Evolutionary conservation across 2,329 filamentous ascomycete species (phyloP).

Genomic region (Scedosporium boydii): DNA sequence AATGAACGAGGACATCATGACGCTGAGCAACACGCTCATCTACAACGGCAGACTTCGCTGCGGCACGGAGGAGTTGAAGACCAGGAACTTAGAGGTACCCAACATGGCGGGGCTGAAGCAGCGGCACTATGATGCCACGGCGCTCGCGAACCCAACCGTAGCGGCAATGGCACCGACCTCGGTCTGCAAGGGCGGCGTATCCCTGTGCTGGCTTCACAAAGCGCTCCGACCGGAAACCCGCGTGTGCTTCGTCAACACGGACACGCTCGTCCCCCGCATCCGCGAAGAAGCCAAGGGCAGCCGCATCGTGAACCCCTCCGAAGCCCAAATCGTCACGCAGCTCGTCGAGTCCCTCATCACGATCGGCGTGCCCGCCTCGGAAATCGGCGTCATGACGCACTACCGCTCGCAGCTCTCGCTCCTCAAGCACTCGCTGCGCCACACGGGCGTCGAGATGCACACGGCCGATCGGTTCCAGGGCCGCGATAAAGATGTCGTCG

Average conservation of each 20-base stretch:
- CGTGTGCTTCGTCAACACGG: slow-evolving; percentile 85
- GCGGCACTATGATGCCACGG: slow-evolving; percentile 44
- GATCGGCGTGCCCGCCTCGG: slow-evolving; percentile 61
- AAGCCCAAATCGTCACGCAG: slow-evolving; percentile 68
- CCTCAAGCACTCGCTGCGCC: slow-evolving; percentile 62
- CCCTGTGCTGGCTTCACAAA: slow-evolving; percentile 67
- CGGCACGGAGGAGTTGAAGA: slow-evolving; percentile 67
- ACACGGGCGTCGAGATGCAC: slow-evolving; percentile 73
- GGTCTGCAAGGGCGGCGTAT: slow-evolving; percentile 23
- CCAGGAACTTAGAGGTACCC: slow-evolving; percentile 58
- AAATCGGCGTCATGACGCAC: slow-evolving; percentile 93
- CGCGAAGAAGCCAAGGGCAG: slow-evolving; percentile 71
- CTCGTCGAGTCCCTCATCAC: slow-evolving; percentile 71
- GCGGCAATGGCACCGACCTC: slow-evolving; percentile 14
- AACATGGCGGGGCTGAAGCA: slow-evolving; percentile 50
- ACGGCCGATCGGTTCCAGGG: slow-evolving; percentile 97
- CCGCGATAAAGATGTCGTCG: slow-evolving; percentile 85
- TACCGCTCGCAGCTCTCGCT: slow-evolving; percentile 87
- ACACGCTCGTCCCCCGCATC: slow-evolving; percentile 53
- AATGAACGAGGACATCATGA: slow-evolving; percentile 97
- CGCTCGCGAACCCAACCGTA: slow-evolving; percentile 16
- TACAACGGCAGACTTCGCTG: slow-evolving; percentile 88
- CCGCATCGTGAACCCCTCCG: slow-evolving; percentile 79
- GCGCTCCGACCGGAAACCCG: slow-evolving; percentile 61
- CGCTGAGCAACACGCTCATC: slow-evolving; percentile 83